These are phyloP conservation scores for Houttuynia cordata DNA, from an alignment of 164 flowering plant species.

Conservation along the genomic window DNA sequence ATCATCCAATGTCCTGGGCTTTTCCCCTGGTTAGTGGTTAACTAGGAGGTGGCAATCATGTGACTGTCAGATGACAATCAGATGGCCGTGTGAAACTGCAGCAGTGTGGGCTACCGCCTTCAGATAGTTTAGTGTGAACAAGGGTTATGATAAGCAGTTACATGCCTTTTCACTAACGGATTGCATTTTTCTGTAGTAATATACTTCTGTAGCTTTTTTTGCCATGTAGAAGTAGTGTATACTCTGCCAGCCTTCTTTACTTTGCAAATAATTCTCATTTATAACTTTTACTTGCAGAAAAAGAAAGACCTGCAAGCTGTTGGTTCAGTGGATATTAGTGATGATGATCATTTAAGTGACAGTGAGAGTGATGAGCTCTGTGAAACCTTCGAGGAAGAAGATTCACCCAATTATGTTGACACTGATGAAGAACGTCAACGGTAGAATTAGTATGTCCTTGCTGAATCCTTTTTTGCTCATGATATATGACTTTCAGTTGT, in stretches of 20 bases:
- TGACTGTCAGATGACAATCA: no score
- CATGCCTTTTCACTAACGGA: no score
- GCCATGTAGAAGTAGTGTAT: background rate
- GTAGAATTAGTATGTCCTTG: constrained; percentile 19
- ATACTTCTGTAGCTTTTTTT: background rate
- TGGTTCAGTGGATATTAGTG: constrained; percentile 48
- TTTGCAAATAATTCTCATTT: background rate
- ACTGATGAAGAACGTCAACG: constrained; percentile 73
- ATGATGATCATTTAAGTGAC: constrained; percentile 26
- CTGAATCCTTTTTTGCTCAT: background rate
- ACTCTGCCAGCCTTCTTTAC: background rate
- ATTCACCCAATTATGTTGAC: constrained; percentile 46
- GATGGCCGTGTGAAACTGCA: no score
- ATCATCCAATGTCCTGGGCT: no score
- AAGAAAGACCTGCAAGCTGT: constrained; percentile 76
- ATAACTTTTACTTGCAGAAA: constrained; percentile 27
- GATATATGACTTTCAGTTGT: background rate
- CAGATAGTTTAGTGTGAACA: no score
- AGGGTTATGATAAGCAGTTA: no score
- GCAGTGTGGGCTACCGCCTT: no score
- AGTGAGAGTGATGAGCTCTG: constrained; percentile 42
- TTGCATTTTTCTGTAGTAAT: no score
- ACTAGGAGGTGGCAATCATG: no score
- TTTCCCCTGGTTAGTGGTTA: no score
- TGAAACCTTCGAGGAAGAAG: constrained; percentile 16